A percentile compares a stretch with the other conserved stretches of the same genome.
Conservation (phyloP, 495 filamentous ascomycete species). For the Talaromyces trachyspermus region DNA sequence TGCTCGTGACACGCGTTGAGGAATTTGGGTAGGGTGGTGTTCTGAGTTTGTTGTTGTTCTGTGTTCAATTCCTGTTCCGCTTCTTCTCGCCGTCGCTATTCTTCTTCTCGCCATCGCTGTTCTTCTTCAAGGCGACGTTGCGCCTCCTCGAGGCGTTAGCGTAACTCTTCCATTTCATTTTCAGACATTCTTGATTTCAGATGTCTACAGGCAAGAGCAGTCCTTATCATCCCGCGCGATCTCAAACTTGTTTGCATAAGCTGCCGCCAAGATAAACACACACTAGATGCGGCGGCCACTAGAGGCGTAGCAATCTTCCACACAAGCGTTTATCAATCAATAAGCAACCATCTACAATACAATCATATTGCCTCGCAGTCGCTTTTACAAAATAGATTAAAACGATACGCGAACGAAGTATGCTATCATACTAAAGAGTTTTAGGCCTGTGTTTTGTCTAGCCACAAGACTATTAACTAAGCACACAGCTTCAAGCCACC, state of each 20-base stretch:
- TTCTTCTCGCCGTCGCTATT: constrained; percentile 1
- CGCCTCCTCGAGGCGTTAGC: background rate
- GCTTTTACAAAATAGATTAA: too few species aligned
- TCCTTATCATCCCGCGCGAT: too few species aligned
- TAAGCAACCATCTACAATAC: too few species aligned
- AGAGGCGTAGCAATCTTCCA: too few species aligned
- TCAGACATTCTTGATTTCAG: constrained; percentile 5
- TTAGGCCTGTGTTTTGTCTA: too few species aligned
- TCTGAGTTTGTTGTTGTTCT: constrained; percentile 1
- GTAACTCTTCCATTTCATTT: constrained; percentile 4
- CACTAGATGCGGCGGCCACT: too few species aligned
- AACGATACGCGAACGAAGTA: too few species aligned
- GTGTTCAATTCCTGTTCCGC: background rate
- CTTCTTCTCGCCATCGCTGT: constrained; percentile 1
- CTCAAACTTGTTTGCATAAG: too few species aligned
- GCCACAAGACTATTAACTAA: background rate
- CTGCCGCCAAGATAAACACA: too few species aligned
- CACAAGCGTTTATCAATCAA: too few species aligned
- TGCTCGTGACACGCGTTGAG: constrained; percentile 12
- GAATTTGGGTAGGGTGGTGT: constrained; percentile 12
- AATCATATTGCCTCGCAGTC: too few species aligned
- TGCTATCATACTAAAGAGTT: too few species aligned
- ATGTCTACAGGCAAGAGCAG: background rate
- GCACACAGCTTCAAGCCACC: background rate
- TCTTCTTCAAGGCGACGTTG: constrained; percentile 1